Evolutionary conservation across 2,329 filamentous ascomycete species (phyloP).

Genomic region (Alternaria gaisen): DNA sequence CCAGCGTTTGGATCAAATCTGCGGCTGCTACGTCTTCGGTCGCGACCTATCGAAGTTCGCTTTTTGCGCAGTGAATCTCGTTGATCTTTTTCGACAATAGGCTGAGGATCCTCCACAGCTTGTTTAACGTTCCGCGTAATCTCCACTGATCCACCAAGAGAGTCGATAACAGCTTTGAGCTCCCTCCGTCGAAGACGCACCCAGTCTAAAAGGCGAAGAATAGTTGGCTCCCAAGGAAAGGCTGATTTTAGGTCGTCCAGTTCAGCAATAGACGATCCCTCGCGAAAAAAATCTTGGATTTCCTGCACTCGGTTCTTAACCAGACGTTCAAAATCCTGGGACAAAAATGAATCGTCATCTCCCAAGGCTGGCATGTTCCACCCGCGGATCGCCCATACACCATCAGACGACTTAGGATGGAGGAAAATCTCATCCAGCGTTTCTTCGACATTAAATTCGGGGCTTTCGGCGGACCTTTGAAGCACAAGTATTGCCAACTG

Average conservation of each 20-base stretch:
- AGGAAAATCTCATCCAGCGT: slow-evolving; percentile 56
- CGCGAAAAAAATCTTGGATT: slow-evolving; percentile 49
- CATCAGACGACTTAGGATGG: slow-evolving; percentile 20
- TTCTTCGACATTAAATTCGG: slow-evolving; percentile 51
- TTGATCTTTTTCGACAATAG: slow-evolving; percentile 9
- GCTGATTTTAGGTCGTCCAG: slow-evolving; percentile 25
- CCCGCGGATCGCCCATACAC: slow-evolving; percentile 32
- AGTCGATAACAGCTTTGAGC: slow-evolving; percentile 54
- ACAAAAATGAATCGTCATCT: slow-evolving; percentile 49
- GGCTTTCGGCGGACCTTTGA: slow-evolving; percentile 41
- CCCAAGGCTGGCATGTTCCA: slow-evolving; percentile 50
- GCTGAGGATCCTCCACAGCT: slow-evolving; percentile 26
- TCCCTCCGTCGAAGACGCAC: slow-evolving; percentile 56
- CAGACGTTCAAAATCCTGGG: slow-evolving; percentile 43
- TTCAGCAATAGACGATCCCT: not conserved
- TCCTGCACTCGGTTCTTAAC: slow-evolving; percentile 52
- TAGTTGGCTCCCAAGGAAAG: slow-evolving; percentile 62
- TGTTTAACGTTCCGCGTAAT: slow-evolving; percentile 47
- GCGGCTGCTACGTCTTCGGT: slow-evolving; percentile 40
- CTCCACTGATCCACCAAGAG: slow-evolving; percentile 55
- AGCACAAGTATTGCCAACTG: slow-evolving; percentile 61
- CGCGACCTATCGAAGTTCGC: slow-evolving; percentile 38
- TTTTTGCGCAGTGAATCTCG: slow-evolving; percentile 34
- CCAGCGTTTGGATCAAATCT: slow-evolving; percentile 42
- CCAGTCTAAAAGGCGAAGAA: slow-evolving; percentile 58